Conservation (phyloP, 2,329 filamentous ascomycete species). For the Scedosporium apiospermum region DNA sequence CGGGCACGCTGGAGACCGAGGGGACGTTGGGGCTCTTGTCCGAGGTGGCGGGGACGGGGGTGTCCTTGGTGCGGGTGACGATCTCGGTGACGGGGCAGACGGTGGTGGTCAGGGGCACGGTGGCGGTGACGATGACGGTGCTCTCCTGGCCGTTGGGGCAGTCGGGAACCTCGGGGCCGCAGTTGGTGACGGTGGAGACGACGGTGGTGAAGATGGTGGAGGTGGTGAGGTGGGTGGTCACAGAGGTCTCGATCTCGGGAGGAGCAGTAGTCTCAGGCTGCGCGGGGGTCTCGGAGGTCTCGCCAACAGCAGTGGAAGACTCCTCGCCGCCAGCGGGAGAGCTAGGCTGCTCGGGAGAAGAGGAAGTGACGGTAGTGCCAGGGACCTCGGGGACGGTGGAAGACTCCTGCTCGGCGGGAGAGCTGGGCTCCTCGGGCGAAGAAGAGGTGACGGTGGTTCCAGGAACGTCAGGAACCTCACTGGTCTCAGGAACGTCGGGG, state of each 20-base stretch:
- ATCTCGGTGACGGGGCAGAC: conserved; percentile 53
- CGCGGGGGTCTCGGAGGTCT: conserved; percentile 12
- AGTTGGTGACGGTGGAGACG: conserved; percentile 40
- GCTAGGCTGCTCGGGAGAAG: conserved; percentile 10
- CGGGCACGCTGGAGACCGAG: conserved; percentile 8
- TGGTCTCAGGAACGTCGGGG: conserved; percentile 12
- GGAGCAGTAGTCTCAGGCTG: conserved; percentile 13
- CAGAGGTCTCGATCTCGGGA: conserved; percentile 9
- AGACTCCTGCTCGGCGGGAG: conserved; percentile 9
- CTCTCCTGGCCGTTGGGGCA: conserved; percentile 39
- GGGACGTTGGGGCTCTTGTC: conserved; percentile 19
- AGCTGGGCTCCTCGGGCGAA: conserved; percentile 8
- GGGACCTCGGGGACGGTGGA: conserved; percentile 10
- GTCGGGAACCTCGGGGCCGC: conserved; percentile 33
- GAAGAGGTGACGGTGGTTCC: conserved; percentile 12
- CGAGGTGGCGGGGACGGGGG: conserved; percentile 10
- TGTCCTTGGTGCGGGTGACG: conserved; percentile 27
- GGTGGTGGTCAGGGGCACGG: conserved; percentile 48
- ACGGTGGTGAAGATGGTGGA: conserved; percentile 42
- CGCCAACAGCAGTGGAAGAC: conserved; percentile 10
- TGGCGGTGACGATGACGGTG: conserved; percentile 40
- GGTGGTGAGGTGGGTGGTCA: conserved; percentile 31
- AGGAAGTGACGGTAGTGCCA: conserved; percentile 12
- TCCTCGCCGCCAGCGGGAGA: conserved; percentile 7
- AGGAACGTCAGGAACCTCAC: conserved; percentile 9